These are phyloP conservation scores for Croton laevigatus DNA, from an alignment of 441 rosid genomes.

Conservation along the genomic window DNA sequence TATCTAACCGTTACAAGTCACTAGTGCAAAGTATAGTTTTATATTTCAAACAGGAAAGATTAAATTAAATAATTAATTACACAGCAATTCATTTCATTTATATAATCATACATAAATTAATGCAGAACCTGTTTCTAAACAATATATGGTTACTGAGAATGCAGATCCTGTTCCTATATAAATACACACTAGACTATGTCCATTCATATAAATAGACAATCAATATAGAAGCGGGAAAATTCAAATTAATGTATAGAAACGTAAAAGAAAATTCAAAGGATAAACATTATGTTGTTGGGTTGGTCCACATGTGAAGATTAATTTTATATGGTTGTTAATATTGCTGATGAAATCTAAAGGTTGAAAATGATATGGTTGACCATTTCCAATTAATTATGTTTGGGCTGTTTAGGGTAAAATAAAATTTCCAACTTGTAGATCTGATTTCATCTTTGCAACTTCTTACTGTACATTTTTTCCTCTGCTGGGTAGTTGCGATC, in stretches of 20 bases:
- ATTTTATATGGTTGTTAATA: not conserved
- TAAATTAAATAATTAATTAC: no score
- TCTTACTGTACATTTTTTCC: not conserved
- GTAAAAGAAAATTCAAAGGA: slow-evolving; percentile 6
- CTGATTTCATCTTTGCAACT: no score
- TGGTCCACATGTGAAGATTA: slow-evolving; percentile 2
- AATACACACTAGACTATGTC: no score
- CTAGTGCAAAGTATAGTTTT: no score
- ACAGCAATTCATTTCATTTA: not conserved
- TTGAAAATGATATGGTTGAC: slow-evolving; percentile 22
- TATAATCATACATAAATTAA: not conserved
- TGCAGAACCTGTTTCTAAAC: not conserved
- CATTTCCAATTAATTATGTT: slow-evolving; percentile 23
- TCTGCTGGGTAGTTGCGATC: slow-evolving; percentile 2
- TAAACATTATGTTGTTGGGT: not conserved
- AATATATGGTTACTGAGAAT: no score
- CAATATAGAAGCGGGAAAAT: no score
- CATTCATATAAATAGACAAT: no score
- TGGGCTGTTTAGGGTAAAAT: not conserved
- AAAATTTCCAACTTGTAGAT: not conserved
- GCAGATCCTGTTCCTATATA: no score
- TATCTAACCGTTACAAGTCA: no score
- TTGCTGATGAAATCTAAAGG: not conserved
- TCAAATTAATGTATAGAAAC: no score
- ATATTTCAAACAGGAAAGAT: no score